Evolutionary conservation across 208 protist genomes (phyloP), one percentile per base, ranked within the genome.

Genomic region (Acanthamoeba healyi): DNA sequence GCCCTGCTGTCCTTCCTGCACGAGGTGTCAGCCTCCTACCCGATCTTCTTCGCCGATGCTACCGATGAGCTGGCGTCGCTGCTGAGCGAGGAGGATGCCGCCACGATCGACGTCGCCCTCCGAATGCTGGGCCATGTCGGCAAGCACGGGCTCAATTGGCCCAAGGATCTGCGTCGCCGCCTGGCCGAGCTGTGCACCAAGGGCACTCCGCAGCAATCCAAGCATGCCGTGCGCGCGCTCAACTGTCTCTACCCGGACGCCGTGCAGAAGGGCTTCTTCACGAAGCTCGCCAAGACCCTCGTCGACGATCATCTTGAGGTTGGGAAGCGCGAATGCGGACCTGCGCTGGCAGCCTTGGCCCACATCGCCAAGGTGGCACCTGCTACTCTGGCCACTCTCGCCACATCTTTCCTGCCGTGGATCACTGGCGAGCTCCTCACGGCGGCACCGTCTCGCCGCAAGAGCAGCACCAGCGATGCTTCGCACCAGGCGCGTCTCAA

Each of bases 1-100:
- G 36, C 74, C 26, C 74, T 82, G 74, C 17, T 82, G 40, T 49
- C 74, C 24, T 89, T 89, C 51, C 82, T 70, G 29, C 56, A 89
- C 51, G 82, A 89, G 56, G 51, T 89, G 54, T 89, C 82, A 22
- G 46, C 82, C 38, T 70, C 82, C 12, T 89, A 70, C 82, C 82
- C 82, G 54, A 3, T 3, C 32, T 67, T 89, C 51, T 89, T 89
- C 24, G 56, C 46, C 51, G 82, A 67, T 29, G 46, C 82, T 19
- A 61, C 56, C 49, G 46, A 61, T 34, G 26, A 89, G 24, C 49
- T 89, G 51, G 5, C 82, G 24, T n/a, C 44, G 56, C 82, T 89
- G 51, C 82, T 89, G 14, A 19, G 67, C 17, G 82, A 89, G 6
- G 49, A 89, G 12, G 82, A 63, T 19, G 32, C 82, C 19, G 32